Conservation (phyloP, 179 eudicot genomes). For the Corrigiola litoralis region DNA sequence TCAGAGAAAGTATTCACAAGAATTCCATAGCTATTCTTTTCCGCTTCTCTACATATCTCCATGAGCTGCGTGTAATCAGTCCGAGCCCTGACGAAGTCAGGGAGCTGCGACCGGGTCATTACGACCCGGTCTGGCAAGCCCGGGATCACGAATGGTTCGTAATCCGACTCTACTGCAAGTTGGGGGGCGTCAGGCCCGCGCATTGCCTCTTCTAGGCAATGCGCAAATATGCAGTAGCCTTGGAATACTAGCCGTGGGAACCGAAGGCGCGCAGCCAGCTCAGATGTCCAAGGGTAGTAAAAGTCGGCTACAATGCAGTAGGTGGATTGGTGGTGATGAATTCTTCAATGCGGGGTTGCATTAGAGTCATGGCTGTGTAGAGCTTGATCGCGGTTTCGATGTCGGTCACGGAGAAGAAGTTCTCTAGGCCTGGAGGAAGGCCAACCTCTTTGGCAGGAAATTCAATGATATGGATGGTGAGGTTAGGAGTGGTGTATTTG, state of each 20-base stretch:
- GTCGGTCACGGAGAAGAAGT: neutral
- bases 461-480: neutral
- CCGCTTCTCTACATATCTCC: slow-evolving; percentile 5
- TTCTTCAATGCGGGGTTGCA: neutral
- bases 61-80: slow-evolving; percentile 8
- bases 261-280: neutral
- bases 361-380: neutral
- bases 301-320: neutral
- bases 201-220: slow-evolving; percentile 5
- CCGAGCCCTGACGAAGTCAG: neutral
- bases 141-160: neutral
- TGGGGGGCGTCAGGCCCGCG: slow-evolving; percentile 7
- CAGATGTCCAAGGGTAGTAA: slow-evolving; percentile 9
- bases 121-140: neutral
- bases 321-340: neutral
- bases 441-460: slow-evolving; percentile 6
- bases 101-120: slow-evolving; percentile 6
- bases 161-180: neutral
- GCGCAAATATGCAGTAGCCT: neutral
- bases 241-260: slow-evolving; percentile 6
- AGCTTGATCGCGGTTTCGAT: neutral
- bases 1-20: neutral
- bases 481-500: neutral
- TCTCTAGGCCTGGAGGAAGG: slow-evolving; percentile 3
- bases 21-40: slow-evolving; percentile 2